These are phyloP conservation scores for Salvia hispanica DNA, from an alignment of 257 asterid genomes.

Conservation along the genomic window DNA sequence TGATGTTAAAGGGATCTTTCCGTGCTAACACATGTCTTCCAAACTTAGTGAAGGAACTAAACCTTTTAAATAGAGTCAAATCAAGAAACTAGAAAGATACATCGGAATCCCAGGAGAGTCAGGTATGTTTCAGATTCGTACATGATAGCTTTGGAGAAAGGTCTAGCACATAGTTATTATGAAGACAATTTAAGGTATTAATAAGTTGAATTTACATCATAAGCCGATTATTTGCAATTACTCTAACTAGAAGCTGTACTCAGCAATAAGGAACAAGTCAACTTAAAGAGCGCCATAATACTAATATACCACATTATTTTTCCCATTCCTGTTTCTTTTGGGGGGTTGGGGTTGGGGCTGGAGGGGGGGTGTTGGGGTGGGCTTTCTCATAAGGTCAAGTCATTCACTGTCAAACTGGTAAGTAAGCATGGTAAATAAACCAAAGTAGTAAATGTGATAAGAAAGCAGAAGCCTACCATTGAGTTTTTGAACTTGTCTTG, in stretches of 20 bases:
- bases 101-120: neutral
- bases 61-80: neutral
- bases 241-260: slow-evolving; percentile 5
- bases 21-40: too few species aligned
- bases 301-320: neutral
- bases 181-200: neutral
- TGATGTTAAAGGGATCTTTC: too few species aligned
- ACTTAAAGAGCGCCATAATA: neutral
- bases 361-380: neutral
- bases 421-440: neutral
- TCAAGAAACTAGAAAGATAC: neutral
- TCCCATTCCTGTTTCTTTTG: neutral
- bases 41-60: neutral
- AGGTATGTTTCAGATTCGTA: neutral
- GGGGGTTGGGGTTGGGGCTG: neutral
- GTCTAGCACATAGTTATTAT: neutral
- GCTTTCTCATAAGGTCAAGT: neutral
- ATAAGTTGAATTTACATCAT: neutral
- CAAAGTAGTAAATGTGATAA: neutral
- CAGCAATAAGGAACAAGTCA: neutral
- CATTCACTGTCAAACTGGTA: neutral
- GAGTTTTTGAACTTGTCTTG: slow-evolving; percentile 86
- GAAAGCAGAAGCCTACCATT: slow-evolving; percentile 57
- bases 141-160: neutral
- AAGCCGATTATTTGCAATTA: neutral